Base-by-base conservation (phyloP, 306 rosid species). In the Malus orientalis region DNA sequence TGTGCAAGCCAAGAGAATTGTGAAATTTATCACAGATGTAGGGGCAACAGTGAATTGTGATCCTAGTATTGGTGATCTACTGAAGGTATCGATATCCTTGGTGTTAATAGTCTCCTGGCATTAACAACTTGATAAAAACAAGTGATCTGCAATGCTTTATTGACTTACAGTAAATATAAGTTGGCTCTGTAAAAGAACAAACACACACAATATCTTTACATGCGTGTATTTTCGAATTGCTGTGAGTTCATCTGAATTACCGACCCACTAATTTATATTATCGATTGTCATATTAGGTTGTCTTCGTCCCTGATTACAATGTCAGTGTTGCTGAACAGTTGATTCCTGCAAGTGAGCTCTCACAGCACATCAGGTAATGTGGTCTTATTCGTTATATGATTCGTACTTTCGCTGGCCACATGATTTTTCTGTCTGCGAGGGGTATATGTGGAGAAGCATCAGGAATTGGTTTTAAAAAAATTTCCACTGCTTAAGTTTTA, bases 1-100 rank as follows among this genome's bases (percentile, higher is more conserved):
- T 76, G 86, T 89, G 67, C 99, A 95, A 78, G 99, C 99, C 80
- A 95, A 92, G 89, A 95, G 97, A 88, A 95, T 95, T 70, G 99
- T 95, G 83, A 95, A 95, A 83, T 92, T 95, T 59, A 92, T 95
- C 78, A 89, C 97, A 73, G 99, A 95, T 84, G 99, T 95, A 30
- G 99, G 91, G 19, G 85, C 91, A 47, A 92, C 91, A 13, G 81
- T 95, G 61, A 95, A 92, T 79, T 89, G 82, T 80, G 99, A 95
- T 87, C 93, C 99, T 63, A 96, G 91, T 74, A 92, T 95, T 69
- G 97, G 97, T 82, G 97, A 95, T 84, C 86, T 95, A 38, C 89
- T 95, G 22, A 95, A 95, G 99, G 99, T 92, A 89, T 76, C 47
- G 20, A 58, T 38, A 70, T 18, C 47, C 73, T 60, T 66, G 73